Base-by-base conservation (phyloP, 495 filamentous ascomycete genomes). In the Lophiostoma macrostomum region DNA sequence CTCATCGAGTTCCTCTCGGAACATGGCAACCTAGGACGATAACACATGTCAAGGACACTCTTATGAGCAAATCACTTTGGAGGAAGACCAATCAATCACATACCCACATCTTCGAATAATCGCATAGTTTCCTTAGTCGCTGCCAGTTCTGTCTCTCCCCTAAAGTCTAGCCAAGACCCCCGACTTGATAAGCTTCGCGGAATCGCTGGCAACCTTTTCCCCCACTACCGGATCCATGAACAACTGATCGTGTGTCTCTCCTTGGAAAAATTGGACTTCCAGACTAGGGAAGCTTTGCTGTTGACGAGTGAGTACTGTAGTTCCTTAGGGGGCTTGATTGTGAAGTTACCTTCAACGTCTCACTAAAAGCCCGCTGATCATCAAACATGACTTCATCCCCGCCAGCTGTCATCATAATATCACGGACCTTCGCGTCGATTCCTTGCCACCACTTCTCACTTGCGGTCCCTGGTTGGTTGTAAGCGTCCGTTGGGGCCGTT, bases 271-370 rank as follows among this genome's bases (percentile, higher is more conserved):
- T 23, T 43, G 40, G 40, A 29, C 40, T 43, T 43, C 40, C 40
- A 43, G 40, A 43, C 40, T 43, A 25, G 40, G 40, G 40, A 43
- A 43, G 40, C 40, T 43, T 43, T 43, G 40, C 40, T 27, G 40
- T 43, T 23, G 14, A 20, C 40, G 23, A 43, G 40, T 43, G 5
- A 43, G 40, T 14, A 43, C 29, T 14, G 40, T 25, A 43, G 29
- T 43, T 43, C 22, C 40, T 43, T 43, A 18, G 5, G 23, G 40
- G 40, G 22, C 40, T 43, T 14, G 18, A 27, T 16, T 10, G 22
- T 43, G 11, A 43, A 27, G 22, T 43, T 43, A 43, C 40, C 40
- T 43, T 25, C 40, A 43, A 43, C 40, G 40, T 43, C 40, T 43
- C 40, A 43, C 40, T 43, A 29, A 43, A 43, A 10, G 25, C 16